phyloP scores from a whole-genome alignment of 2,329 filamentous ascomycete genomes.

The Erysiphe pulchra region DNA sequence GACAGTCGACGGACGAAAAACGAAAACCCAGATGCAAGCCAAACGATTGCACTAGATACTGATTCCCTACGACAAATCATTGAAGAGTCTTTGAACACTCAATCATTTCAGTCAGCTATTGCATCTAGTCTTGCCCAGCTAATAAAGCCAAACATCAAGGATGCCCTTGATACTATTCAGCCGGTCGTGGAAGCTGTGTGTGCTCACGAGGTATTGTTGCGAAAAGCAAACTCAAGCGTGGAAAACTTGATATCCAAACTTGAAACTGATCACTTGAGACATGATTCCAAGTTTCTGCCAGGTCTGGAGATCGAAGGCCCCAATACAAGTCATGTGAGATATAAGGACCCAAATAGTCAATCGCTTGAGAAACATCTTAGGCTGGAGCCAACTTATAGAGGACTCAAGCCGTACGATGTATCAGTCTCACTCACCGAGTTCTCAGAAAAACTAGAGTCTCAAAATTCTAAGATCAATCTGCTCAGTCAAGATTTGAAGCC shows the following conservation, averaged over 20 bases:
- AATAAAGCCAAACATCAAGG: conserved; percentile 12
- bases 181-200: conserved; percentile 14
- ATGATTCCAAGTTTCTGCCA: not conserved
- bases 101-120: conserved; percentile 11
- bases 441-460: not conserved
- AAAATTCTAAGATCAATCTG: not conserved
- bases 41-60: conserved; percentile 3
- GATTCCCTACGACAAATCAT: conserved; percentile 9
- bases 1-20: conserved; percentile 9
- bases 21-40: conserved; percentile 2
- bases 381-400: not conserved
- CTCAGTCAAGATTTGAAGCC: not conserved
- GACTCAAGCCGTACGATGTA: not conserved
- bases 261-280: not conserved
- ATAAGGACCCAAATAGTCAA: not conserved
- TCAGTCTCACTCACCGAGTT: not conserved
- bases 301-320: not conserved
- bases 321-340: not conserved
- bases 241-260: conserved; percentile 8
- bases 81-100: conserved; percentile 10
- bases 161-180: conserved; percentile 12
- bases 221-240: conserved; percentile 12
- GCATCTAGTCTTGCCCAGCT: conserved; percentile 11
- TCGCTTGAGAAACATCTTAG: not conserved
- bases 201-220: conserved; percentile 10